These are phyloP conservation scores for Chlamydomonas schloesseri DNA, from an alignment of 139 green algal genomes.

Conservation along the genomic window DNA sequence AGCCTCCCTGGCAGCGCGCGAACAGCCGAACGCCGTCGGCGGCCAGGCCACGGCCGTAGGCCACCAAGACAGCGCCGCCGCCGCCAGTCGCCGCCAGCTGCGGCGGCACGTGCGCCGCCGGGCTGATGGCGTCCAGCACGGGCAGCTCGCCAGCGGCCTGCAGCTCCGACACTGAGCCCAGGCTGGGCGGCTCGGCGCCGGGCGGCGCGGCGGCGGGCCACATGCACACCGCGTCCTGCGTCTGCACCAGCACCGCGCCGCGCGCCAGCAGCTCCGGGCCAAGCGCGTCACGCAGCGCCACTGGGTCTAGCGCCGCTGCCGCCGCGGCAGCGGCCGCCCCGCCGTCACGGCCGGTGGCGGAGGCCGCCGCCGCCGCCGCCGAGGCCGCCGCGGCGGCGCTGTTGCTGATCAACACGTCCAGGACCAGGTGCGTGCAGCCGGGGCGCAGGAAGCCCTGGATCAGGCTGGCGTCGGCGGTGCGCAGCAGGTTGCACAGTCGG, in stretches of 20 bases:
- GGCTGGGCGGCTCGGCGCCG: not conserved
- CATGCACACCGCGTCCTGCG: not conserved
- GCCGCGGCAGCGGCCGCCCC: not conserved
- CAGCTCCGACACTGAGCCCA: not conserved
- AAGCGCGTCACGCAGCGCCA: not conserved
- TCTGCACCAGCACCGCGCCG: not conserved
- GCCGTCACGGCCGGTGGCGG: not conserved
- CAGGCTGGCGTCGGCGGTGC: constrained; percentile 7
- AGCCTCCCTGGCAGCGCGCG: constrained; percentile 32
- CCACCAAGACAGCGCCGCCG: not conserved
- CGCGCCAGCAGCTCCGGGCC: not conserved
- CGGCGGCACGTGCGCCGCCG: not conserved
- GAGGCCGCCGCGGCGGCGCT: not conserved
- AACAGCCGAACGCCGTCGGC: not conserved
- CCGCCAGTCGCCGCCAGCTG: too few species aligned
- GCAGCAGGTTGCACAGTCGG: constrained; percentile 34
- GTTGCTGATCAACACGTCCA: constrained; percentile 15
- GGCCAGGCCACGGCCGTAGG: not conserved
- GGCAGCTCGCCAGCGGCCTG: not conserved
- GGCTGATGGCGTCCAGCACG: not conserved
- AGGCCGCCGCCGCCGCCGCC: too few species aligned
- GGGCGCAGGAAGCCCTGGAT: constrained; percentile 44
- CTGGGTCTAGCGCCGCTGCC: not conserved
- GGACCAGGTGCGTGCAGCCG: constrained; percentile 43
- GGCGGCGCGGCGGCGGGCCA: not conserved